phyloP scores from a whole-genome alignment of 2,329 filamentous ascomycete genomes.

The Fusarium subglutinans region DNA sequence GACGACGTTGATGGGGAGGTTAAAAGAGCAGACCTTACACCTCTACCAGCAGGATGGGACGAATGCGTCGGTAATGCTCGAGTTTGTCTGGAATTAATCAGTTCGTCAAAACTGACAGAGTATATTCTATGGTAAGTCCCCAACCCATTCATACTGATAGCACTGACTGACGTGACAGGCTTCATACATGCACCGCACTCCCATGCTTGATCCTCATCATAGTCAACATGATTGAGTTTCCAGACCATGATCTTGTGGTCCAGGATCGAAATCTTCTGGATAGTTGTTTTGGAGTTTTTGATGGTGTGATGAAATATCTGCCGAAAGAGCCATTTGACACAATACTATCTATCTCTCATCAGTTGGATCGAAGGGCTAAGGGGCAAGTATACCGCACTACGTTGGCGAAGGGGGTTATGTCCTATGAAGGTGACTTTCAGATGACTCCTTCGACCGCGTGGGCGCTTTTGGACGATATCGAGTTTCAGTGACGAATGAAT shows the following conservation, averaged over 20 bases:
- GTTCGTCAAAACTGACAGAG: constrained; percentile 10
- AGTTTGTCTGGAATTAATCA: constrained; percentile 18
- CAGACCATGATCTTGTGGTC: neutral
- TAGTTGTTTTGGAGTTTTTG: neutral
- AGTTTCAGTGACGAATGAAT: neutral
- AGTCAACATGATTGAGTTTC: constrained; percentile 37
- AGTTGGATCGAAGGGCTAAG: constrained; percentile 27
- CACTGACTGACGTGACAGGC: constrained; percentile 2
- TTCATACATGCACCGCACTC: constrained; percentile 26
- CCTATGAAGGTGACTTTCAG: neutral
- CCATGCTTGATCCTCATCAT: constrained; percentile 27
- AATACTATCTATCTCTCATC: constrained; percentile 17
- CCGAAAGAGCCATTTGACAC: constrained; percentile 2
- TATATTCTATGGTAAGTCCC: constrained; percentile 25
- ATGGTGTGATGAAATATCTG: neutral
- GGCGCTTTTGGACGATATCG: constrained; percentile 24
- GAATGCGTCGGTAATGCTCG: constrained; percentile 27
- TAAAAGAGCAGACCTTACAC: constrained; percentile 10
- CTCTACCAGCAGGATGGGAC: constrained; percentile 25
- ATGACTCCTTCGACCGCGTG: constrained; percentile 20
- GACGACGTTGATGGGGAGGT: constrained; percentile 20
- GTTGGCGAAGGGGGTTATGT: neutral
- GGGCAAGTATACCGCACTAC: constrained; percentile 18
- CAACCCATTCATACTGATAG: rapidly evolving
- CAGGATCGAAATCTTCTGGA: constrained; percentile 20